Conservation (phyloP, 805 yeast genomes). For the Yarrowia keelungensis region DNA sequence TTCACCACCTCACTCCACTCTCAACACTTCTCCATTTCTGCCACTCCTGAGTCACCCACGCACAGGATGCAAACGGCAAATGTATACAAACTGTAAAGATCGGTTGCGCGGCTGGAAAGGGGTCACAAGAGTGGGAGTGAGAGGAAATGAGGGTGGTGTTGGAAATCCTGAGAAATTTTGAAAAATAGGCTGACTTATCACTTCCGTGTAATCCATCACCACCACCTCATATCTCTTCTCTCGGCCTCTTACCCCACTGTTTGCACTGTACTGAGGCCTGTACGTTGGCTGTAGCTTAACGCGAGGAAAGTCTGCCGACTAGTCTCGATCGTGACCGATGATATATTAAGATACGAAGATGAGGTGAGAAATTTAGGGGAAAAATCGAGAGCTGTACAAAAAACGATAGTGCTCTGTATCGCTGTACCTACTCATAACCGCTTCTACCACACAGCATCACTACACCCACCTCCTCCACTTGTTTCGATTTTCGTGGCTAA, state of each 20-base stretch:
- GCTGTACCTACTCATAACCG: neutral
- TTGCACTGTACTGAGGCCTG: conserved; percentile 16
- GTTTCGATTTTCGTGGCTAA: neutral
- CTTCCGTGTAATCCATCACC: no score
- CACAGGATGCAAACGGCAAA: conserved; percentile 28
- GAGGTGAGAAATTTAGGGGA: no score
- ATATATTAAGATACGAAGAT: no score
- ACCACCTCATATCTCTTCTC: no score
- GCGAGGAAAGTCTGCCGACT: no score
- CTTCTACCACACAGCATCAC: no score
- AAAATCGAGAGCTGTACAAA: no score
- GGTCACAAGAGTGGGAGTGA: neutral
- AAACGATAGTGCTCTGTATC: no score
- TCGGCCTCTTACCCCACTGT: conserved; percentile 18
- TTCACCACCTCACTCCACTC: neutral
- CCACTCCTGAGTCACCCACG: conserved; percentile 7
- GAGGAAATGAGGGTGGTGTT: no score
- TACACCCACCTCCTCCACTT: neutral
- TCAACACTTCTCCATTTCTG: neutral
- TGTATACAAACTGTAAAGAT: conserved; percentile 10
- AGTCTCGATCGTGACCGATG: no score
- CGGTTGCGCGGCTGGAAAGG: conserved; percentile 34
- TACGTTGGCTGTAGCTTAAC: neutral
- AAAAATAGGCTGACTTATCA: no score
- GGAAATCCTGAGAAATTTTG: no score